Conservation (phyloP, 2,329 filamentous ascomycete genomes). For the Rhynchosporium secalis region DNA sequence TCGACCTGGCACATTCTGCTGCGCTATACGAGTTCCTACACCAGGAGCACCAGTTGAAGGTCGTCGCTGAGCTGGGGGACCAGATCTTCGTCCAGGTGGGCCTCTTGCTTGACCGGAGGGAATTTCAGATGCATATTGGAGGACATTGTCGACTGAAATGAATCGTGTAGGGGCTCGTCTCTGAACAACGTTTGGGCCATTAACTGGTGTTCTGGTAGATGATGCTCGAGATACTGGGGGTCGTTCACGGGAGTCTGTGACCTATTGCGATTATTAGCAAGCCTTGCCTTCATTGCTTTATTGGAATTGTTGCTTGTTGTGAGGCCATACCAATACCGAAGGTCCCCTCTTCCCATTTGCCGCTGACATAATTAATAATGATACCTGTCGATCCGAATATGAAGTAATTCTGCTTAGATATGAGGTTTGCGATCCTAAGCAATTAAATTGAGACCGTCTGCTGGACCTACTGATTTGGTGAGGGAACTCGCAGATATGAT, state of each 20-base stretch:
- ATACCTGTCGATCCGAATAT: neutral
- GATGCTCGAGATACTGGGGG: slow-evolving; percentile 39
- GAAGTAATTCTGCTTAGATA: neutral
- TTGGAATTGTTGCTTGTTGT: neutral
- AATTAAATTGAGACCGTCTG: slow-evolving; percentile 1
- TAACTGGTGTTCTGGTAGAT: slow-evolving; percentile 40
- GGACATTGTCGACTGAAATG: slow-evolving; percentile 90
- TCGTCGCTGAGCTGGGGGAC: slow-evolving; percentile 50
- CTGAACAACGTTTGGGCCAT: slow-evolving; percentile 36
- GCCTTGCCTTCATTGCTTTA: neutral
- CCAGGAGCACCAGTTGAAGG: slow-evolving; percentile 44
- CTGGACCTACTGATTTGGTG: neutral
- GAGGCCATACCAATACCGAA: slow-evolving; percentile 56
- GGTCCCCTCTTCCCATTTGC: slow-evolving; percentile 52
- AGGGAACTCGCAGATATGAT: slow-evolving; percentile 2
- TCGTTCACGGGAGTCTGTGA: slow-evolving; percentile 58
- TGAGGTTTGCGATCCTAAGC: no score
- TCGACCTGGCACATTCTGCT: slow-evolving; percentile 70
- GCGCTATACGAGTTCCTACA: slow-evolving; percentile 43
- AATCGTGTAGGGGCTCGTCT: slow-evolving; percentile 62
- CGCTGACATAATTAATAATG: slow-evolving; percentile 30
- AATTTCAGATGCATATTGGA: slow-evolving; percentile 91
- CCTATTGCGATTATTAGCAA: slow-evolving; percentile 42
- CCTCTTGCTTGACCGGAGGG: slow-evolving; percentile 87
- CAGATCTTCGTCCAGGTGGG: slow-evolving; percentile 54